Evolutionary conservation across 1,139 yeast genomes (phyloP).

Genomic region (Saccharomyces pastorianus): DNA sequence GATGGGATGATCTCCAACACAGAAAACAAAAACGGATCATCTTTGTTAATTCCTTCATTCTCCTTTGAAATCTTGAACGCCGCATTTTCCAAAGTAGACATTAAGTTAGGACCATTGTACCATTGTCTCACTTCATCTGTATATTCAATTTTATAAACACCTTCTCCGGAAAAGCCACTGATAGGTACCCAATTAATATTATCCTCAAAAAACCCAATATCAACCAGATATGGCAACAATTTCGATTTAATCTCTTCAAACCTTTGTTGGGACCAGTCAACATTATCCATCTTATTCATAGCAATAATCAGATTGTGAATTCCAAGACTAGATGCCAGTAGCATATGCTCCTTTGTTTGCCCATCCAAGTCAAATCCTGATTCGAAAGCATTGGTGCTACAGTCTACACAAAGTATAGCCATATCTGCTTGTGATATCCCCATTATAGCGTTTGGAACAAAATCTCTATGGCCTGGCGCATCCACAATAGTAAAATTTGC

Average conservation of each 20-base stretch:
- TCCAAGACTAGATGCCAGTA: constrained; percentile 76
- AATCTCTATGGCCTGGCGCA: constrained; percentile 97
- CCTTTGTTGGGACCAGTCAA: constrained; percentile 59
- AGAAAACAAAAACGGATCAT: constrained; percentile 35
- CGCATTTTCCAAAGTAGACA: constrained; percentile 44
- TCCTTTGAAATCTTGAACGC: constrained; percentile 27
- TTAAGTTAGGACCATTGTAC: constrained; percentile 61
- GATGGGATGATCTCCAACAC: constrained; percentile 34
- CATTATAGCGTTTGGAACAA: constrained; percentile 97
- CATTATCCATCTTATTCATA: constrained; percentile 80
- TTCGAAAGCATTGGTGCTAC: constrained; percentile 80
- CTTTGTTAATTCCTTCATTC: constrained; percentile 25
- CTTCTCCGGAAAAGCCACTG: constrained; percentile 78
- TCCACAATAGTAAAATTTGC: constrained; percentile 81
- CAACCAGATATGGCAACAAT: constrained; percentile 51
- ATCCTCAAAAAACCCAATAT: constrained; percentile 48
- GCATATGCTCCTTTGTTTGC: constrained; percentile 89
- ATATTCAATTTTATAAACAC: constrained; percentile 45
- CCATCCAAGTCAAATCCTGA: constrained; percentile 82
- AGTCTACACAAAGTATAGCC: constrained; percentile 49
- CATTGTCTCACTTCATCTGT: constrained; percentile 35
- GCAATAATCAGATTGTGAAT: constrained; percentile 69
- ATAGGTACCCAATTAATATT: constrained; percentile 69
- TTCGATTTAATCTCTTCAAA: constrained; percentile 55
- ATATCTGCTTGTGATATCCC: constrained; percentile 84